Conservation (phyloP, 108 stramenopile species). For the Pseudonitzschia multiseries region DNA sequence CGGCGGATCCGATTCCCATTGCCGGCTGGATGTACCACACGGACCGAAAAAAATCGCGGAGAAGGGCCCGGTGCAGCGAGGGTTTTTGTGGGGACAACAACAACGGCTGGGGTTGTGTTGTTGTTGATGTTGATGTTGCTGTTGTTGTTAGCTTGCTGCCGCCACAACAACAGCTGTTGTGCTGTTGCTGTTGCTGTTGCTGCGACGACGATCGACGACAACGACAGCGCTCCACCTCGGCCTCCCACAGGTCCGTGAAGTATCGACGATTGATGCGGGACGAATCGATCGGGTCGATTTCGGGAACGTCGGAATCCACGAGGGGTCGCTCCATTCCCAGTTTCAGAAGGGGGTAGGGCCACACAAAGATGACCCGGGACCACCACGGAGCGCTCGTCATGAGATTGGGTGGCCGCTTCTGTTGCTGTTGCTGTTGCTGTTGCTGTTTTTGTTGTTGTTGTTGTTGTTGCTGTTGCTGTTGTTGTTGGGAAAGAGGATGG, state of each 20-base stretch:
- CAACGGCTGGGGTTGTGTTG: no score
- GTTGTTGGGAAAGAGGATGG: no score
- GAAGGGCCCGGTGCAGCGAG: slow-evolving; percentile 49
- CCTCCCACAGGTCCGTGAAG: slow-evolving; percentile 43
- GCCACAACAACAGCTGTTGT: no score
- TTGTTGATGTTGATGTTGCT: no score
- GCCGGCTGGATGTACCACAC: slow-evolving; percentile 69
- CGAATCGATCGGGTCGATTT: slow-evolving; percentile 33
- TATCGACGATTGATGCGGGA: slow-evolving; percentile 32
- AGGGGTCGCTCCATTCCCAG: slow-evolving; percentile 57
- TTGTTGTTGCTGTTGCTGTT: no score
- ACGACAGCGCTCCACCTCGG: slow-evolving; percentile 24
- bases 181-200: no score
- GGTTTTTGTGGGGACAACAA: no score
- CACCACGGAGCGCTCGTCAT: slow-evolving; percentile 36
- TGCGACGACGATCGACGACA: no score
- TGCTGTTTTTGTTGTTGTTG: no score
- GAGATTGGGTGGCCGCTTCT: slow-evolving; percentile 46
- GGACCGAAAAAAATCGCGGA: slow-evolving; percentile 52
- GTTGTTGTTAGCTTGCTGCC: no score
- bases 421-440: no score
- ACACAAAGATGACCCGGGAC: slow-evolving; percentile 52
- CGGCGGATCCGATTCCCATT: slow-evolving; percentile 32
- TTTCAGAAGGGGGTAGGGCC: slow-evolving; percentile 61
- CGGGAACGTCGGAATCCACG: slow-evolving; percentile 42